Conservation (phyloP, 1,139 yeast genomes). For the Sugiyamaella sp. region DNA sequence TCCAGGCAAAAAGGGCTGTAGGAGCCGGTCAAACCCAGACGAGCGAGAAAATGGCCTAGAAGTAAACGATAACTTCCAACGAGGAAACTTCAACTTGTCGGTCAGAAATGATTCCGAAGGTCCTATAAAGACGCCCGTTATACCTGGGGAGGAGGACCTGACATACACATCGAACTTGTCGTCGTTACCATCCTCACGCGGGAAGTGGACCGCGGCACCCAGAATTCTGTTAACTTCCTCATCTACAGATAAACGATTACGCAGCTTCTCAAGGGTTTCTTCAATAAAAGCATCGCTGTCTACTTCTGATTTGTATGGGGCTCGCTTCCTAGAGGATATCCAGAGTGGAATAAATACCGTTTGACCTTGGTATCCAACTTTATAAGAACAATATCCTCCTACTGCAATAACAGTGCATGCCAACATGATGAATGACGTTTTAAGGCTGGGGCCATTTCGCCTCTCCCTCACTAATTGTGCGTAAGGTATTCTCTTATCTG, state of each 20-base stretch:
- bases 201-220: constrained; percentile 28
- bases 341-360: constrained; percentile 34
- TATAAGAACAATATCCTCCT: constrained; percentile 28
- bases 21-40: constrained; percentile 28
- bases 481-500: too few relatives aligned
- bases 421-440: constrained; percentile 12
- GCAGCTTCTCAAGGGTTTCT: constrained; percentile 26
- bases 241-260: constrained; percentile 31
- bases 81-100: neutral
- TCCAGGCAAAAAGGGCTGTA: constrained; percentile 31
- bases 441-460: constrained; percentile 14
- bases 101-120: constrained; percentile 19
- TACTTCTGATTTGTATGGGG: constrained; percentile 29
- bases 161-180: constrained; percentile 25
- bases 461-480: neutral
- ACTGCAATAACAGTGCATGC: constrained; percentile 23
- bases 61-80: constrained; percentile 23
- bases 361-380: constrained; percentile 26
- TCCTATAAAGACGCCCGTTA: constrained; percentile 29
- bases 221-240: constrained; percentile 29
- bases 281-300: constrained; percentile 27
- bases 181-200: constrained; percentile 18
- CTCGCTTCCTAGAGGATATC: constrained; percentile 28
- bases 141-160: constrained; percentile 33
- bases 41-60: constrained; percentile 29